Conservation (phyloP, 225 moss, liverwort and hornwort species). For the Physcomitrellopsis africana region DNA sequence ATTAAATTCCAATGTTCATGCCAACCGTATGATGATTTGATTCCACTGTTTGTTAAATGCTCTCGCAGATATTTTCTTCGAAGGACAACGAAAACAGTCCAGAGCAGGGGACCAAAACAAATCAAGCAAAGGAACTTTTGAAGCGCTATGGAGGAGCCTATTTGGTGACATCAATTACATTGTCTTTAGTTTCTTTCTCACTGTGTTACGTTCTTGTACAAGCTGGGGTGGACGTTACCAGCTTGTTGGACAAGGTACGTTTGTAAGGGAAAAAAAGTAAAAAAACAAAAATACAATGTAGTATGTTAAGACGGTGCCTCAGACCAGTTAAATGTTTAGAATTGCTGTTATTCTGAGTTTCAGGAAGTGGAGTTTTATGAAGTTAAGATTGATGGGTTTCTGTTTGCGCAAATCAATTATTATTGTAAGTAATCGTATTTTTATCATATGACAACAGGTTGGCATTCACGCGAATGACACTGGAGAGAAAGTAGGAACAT, state of each 20-base stretch:
- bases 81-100: conserved; percentile 54
- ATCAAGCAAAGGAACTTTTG: conserved; percentile 88
- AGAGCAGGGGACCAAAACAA: conserved; percentile 47
- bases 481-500: conserved; percentile 94
- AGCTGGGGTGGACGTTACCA: conserved; percentile 79
- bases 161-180: conserved; percentile 84
- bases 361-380: too few species aligned
- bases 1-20: too few species aligned
- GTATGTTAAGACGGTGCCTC: too few species aligned
- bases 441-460: conserved; percentile 47
- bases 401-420: too few species aligned
- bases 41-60: background rate
- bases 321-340: too few species aligned
- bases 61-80: conserved; percentile 72
- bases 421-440: too few species aligned
- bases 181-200: conserved; percentile 83
- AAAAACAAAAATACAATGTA: too few species aligned
- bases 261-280: too few species aligned
- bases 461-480: conserved; percentile 90
- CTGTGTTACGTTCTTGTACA: conserved; percentile 86
- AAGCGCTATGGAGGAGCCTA: conserved; percentile 93
- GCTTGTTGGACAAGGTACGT: conserved; percentile 73
- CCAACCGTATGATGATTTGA: background rate
- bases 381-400: too few species aligned
- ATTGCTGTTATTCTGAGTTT: too few species aligned